Percentiles rank a stretch among this genome's conserved stretches.
Evolutionary conservation across 2,329 filamentous ascomycete species (phyloP).

Genomic region (Phaeosphaeriaceae sp.): DNA sequence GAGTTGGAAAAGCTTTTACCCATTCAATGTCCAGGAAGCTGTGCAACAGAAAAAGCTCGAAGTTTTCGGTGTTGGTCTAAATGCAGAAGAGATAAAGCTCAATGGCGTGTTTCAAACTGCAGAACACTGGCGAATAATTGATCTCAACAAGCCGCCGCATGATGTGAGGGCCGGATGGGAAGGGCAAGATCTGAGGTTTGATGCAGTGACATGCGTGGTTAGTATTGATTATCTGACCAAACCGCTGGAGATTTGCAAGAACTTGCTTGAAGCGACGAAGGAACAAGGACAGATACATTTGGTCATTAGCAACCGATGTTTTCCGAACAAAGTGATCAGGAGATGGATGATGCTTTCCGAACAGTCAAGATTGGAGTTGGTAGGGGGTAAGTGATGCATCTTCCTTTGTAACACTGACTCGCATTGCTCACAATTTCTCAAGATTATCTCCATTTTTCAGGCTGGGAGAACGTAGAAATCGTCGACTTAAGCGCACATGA

Average conservation of each 20-base stretch:
- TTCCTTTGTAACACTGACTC: no score
- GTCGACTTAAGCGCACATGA: slow-evolving; percentile 56
- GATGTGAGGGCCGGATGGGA: slow-evolving; percentile 31
- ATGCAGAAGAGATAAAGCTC: slow-evolving; percentile 51
- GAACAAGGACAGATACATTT: slow-evolving; percentile 57
- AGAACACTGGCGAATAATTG: slow-evolving; percentile 43
- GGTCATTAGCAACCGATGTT: slow-evolving; percentile 59
- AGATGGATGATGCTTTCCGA: slow-evolving; percentile 57
- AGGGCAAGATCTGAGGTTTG: slow-evolving; percentile 33
- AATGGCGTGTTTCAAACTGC: slow-evolving; percentile 44
- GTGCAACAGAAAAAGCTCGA: slow-evolving; percentile 42
- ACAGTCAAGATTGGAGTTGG: slow-evolving; percentile 55
- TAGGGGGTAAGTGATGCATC: slow-evolving; percentile 46
- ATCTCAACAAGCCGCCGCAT: slow-evolving; percentile 53
- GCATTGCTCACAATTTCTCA: neutral
- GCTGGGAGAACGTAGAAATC: slow-evolving; percentile 61
- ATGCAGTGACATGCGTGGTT: slow-evolving; percentile 59
- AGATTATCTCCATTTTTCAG: slow-evolving; percentile 59
- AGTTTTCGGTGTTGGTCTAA: slow-evolving; percentile 59
- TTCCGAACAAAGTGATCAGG: slow-evolving; percentile 59
- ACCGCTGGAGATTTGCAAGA: slow-evolving; percentile 54
- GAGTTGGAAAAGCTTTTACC: slow-evolving; percentile 59
- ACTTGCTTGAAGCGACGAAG: slow-evolving; percentile 50
- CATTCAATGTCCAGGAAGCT: slow-evolving; percentile 38
- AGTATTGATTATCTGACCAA: slow-evolving; percentile 59